Percentiles rank a stretch among this genome's conserved stretches.
Conservation (phyloP, 441 rosid genomes). For the Oxalis stricta region DNA sequence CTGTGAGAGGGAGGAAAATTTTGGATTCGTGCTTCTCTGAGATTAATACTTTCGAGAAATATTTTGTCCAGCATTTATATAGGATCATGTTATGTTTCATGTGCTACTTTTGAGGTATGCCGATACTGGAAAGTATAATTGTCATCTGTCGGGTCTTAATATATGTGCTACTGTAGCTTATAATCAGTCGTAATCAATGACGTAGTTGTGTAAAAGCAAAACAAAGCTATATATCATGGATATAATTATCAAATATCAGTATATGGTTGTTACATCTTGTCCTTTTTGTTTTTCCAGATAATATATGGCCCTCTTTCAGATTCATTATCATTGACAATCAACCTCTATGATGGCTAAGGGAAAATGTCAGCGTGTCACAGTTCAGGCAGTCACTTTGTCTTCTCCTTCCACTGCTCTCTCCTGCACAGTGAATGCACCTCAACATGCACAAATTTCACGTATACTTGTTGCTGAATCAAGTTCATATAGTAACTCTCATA, state of each 20-base stretch:
- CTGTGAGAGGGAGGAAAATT: background rate
- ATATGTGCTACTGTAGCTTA: background rate
- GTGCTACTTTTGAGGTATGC: too few species aligned
- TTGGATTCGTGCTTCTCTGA: background rate
- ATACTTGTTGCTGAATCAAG: slow-evolving; percentile 25
- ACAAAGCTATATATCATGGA: slow-evolving; percentile 5
- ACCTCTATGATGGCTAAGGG: slow-evolving; percentile 7
- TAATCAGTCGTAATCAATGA: background rate
- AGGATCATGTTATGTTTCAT: background rate
- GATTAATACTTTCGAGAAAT: too few species aligned
- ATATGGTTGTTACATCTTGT: background rate
- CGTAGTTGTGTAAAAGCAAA: slow-evolving; percentile 4
- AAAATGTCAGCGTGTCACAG: slow-evolving; percentile 5
- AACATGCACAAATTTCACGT: slow-evolving; percentile 38
- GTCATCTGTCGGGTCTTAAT: background rate
- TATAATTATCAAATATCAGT: background rate
- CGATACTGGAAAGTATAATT: too few species aligned
- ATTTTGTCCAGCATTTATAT: background rate
- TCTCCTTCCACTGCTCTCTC: slow-evolving; percentile 59
- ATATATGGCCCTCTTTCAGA: slow-evolving; percentile 1
- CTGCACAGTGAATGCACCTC: slow-evolving; percentile 32
- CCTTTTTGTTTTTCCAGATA: background rate
- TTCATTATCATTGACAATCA: slow-evolving; percentile 3
- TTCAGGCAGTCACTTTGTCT: slow-evolving; percentile 45
- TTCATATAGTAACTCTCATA: slow-evolving; percentile 11